Conservation (phyloP, 129 eudicot genomes). For the Chrysanthemum seticuspe region DNA sequence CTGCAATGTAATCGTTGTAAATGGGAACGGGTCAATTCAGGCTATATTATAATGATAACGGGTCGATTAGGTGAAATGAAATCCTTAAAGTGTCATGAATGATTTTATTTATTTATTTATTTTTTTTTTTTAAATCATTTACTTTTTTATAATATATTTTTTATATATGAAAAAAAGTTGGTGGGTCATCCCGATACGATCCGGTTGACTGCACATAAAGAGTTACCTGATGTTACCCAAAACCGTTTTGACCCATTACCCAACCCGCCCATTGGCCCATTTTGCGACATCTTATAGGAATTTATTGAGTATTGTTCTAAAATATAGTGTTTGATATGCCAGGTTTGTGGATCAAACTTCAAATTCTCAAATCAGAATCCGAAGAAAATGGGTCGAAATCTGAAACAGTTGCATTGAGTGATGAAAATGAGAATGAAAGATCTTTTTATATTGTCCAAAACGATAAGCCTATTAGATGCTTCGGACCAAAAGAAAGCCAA, state of each 20-base stretch:
- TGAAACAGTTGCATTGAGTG: slow-evolving; percentile 45
- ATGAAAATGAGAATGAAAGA: slow-evolving; percentile 34
- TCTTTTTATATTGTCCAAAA: slow-evolving; percentile 29
- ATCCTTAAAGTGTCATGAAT: not conserved
- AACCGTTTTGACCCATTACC: not conserved
- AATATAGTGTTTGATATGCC: slow-evolving; percentile 1
- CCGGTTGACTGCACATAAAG: too few relatives aligned
- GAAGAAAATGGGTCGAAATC: slow-evolving; percentile 54
- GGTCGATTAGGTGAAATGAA: not conserved
- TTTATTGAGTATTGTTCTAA: not conserved
- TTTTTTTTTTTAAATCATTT: not conserved
- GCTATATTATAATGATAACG: not conserved
- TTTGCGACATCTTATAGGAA: not conserved
- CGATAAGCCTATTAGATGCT: slow-evolving; percentile 24
- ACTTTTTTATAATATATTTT: not conserved
- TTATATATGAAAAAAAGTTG: not conserved
- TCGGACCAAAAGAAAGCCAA: slow-evolving; percentile 42
- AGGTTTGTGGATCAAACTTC: slow-evolving; percentile 61
- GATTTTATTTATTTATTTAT: too few relatives aligned
- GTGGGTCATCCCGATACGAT: too few relatives aligned
- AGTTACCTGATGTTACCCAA: not conserved
- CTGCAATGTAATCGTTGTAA: not conserved
- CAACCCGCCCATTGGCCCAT: not conserved
- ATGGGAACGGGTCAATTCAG: not conserved
- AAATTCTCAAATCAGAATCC: slow-evolving; percentile 41